Conservation (phyloP, 2,329 filamentous ascomycete genomes). For the Monilinia polystroma region DNA sequence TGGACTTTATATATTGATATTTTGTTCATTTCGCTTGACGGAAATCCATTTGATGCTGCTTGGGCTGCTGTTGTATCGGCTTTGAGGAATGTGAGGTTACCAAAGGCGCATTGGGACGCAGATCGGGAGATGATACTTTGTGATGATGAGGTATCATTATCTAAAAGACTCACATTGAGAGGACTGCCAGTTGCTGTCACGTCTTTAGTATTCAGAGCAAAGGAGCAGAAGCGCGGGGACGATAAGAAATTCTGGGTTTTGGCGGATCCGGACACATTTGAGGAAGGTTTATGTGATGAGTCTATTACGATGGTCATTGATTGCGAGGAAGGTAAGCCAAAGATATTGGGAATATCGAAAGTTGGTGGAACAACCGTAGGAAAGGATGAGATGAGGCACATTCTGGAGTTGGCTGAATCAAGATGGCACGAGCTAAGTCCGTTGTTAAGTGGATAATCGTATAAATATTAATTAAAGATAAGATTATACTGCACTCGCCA, state of each 20-base stretch:
- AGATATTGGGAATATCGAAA: constrained; percentile 75
- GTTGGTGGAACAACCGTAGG: constrained; percentile 73
- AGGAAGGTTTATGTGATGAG: constrained; percentile 83
- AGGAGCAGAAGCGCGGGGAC: constrained; percentile 46
- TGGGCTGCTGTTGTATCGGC: constrained; percentile 85
- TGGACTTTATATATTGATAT: constrained; percentile 96
- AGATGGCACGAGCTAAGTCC: constrained; percentile 58
- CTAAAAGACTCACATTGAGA: constrained; percentile 57
- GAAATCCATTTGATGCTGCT: constrained; percentile 86
- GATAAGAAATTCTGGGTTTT: constrained; percentile 70
- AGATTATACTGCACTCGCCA: constrained; percentile 1
- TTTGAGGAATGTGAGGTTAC: constrained; percentile 72
- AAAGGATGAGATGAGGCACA: constrained; percentile 57
- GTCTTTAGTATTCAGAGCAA: constrained; percentile 73
- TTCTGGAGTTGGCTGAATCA: constrained; percentile 58
- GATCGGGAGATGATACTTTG: constrained; percentile 80
- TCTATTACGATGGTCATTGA: constrained; percentile 82
- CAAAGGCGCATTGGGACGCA: constrained; percentile 76
- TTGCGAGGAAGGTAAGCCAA: constrained; percentile 46
- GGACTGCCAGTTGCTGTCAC: constrained; percentile 74
- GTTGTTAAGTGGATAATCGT: constrained; percentile 31
- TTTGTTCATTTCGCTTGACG: constrained; percentile 90
- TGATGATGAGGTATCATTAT: constrained; percentile 56
- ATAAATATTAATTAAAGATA: constrained; percentile 9
- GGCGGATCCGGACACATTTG: constrained; percentile 84